These are phyloP conservation scores for Pluteus cervinus DNA, from an alignment of 768 basidiomycete genomes.

Conservation along the genomic window DNA sequence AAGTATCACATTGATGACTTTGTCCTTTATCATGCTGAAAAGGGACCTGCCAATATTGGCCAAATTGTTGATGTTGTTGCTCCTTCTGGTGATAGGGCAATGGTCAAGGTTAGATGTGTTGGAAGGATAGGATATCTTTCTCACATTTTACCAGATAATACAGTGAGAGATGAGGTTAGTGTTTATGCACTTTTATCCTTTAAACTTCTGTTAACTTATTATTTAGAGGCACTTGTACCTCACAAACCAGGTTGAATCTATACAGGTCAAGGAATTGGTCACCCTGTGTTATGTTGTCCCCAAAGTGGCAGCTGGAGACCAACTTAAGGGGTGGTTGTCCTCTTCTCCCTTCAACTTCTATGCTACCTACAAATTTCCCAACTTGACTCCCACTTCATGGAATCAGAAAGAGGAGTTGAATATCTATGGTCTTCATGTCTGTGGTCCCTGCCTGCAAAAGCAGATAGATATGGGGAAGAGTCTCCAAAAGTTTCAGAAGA, in stretches of 20 bases:
- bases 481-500: constrained; percentile 27
- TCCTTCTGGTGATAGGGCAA: constrained; percentile 10
- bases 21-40: constrained; percentile 39
- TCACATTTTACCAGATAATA: constrained; percentile 28
- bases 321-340: constrained; percentile 39
- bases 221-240: constrained; percentile 55
- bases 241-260: constrained; percentile 37
- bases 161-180: constrained; percentile 53
- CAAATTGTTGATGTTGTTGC: constrained; percentile 34
- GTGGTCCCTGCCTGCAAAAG: constrained; percentile 34
- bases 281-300: constrained; percentile 43
- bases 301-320: constrained; percentile 14
- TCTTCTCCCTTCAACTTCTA: constrained; percentile 57
- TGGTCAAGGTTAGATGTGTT: constrained; percentile 34
- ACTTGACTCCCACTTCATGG: constrained; percentile 34
- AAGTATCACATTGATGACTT: constrained; percentile 61
- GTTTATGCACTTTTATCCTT: background rate
- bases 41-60: constrained; percentile 53
- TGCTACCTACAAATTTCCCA: constrained; percentile 43
- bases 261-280: constrained; percentile 35
- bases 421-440: constrained; percentile 35
- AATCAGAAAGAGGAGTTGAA: constrained; percentile 21
- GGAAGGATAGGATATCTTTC: constrained; percentile 41
- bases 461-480: constrained; percentile 21
- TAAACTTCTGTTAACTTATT: background rate